phyloP scores from a whole-genome alignment of 2,329 filamentous ascomycete genomes.

The Delphinella strobiligena region DNA sequence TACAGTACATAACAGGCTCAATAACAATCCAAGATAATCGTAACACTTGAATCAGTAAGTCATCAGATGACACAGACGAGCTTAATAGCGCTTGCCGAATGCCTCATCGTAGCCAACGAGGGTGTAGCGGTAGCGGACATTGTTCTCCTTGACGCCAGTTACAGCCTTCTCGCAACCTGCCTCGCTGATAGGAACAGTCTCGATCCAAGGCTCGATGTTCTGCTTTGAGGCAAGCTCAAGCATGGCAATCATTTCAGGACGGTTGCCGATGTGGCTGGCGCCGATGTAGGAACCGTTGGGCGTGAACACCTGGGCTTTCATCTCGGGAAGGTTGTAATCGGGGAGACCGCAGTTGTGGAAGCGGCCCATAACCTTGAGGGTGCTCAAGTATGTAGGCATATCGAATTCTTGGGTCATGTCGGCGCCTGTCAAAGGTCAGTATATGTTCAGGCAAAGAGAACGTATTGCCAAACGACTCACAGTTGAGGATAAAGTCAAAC shows the following conservation, averaged over 20 bases:
- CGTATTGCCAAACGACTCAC: constrained; percentile 15
- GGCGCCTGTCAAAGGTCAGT: constrained; percentile 28
- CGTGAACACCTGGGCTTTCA: constrained; percentile 60
- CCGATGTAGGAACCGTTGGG: constrained; percentile 49
- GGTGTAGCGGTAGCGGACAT: constrained; percentile 58
- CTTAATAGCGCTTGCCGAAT: constrained; percentile 35
- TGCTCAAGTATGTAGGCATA: constrained; percentile 54
- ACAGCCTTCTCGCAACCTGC: constrained; percentile 55
- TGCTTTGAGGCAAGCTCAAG: constrained; percentile 29
- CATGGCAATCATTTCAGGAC: constrained; percentile 31
- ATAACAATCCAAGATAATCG: no score
- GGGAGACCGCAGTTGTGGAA: constrained; percentile 68
- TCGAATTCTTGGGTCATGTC: constrained; percentile 54
- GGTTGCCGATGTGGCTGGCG: constrained; percentile 31
- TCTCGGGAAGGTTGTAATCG: constrained; percentile 54
- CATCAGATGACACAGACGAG: no score
- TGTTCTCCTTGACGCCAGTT: constrained; percentile 53
- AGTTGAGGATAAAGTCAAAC: constrained; percentile 53
- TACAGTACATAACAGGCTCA: no score
- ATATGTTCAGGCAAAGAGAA: not conserved
- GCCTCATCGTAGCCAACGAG: constrained; percentile 52
- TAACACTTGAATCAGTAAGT: no score
- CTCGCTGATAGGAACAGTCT: constrained; percentile 57
- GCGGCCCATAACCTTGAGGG: constrained; percentile 63
- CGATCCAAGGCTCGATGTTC: constrained; percentile 35